Base-by-base conservation (phyloP, 345 rosid species). In the Microthlaspi erraticum region DNA sequence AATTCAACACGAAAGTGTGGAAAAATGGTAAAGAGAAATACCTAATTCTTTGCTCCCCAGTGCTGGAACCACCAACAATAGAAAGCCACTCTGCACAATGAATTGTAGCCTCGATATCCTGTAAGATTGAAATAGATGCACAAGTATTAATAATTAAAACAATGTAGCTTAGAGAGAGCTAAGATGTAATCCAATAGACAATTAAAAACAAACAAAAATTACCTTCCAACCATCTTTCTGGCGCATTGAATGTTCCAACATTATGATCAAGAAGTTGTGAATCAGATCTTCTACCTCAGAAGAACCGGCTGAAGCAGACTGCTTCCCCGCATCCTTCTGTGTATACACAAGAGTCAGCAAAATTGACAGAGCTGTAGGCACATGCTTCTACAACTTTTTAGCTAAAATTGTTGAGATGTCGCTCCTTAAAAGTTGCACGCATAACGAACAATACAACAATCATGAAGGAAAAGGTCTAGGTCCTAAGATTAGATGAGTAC, bases 41-140 rank as follows among this genome's bases (percentile, higher is more conserved):
- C 99, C 99, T 92, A 74, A 79, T 81, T 72, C 99, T 81, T 78
- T 90, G 97, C 46, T 92, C 96, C 75, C 99, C 98, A 32, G 97
- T 91, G 84, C 97, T 86, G 72, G 96, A 94, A 70, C 99, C 98
- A 67, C 99, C 99, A 64, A 89, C 88, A 10, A 94, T 92, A 75
- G 97, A 91, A 65, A 95, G 93, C 99, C 99, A 92, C 71, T 95
- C 99, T 37, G 99, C 99, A 90, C 99, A 95, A 84, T 95, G 99
- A 86, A 95, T 88, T 72, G 99, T 86, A 58, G 98, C 97, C 82
- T 95, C 99, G 83, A 92, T 86, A 76, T 95, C 99, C 99, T 95
- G 96, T 70, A 81, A 76, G 70, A 80, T 46, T 42, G 74, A 64
- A 51, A 60, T 37, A 60, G 61, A 81, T 20, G 68, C 69, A 38